Conservation (phyloP, 1,284 basidiomycete genomes). For the Fomitopsis pinicola region DNA sequence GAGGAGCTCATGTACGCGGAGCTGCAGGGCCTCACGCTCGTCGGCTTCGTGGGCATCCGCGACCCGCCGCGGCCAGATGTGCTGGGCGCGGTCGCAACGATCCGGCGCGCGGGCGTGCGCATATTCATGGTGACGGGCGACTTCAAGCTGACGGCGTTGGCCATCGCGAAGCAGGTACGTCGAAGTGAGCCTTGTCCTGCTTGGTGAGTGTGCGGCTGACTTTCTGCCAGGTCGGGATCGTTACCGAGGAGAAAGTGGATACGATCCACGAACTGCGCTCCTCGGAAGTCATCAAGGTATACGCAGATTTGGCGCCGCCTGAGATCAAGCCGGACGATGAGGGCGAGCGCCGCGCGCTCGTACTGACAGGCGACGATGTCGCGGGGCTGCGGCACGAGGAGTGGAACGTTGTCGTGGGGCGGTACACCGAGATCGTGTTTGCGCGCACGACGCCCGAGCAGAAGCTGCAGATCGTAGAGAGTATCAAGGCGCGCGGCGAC, state of each 20-base stretch:
- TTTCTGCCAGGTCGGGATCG: constrained; percentile 58
- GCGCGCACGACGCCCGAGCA: constrained; percentile 72
- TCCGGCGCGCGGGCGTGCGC: constrained; percentile 56
- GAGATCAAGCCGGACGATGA: constrained; percentile 23
- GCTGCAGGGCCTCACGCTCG: constrained; percentile 45
- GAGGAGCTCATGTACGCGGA: constrained; percentile 35
- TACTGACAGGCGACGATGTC: constrained; percentile 50
- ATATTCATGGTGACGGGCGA: constrained; percentile 74
- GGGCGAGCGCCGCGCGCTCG: constrained; percentile 33
- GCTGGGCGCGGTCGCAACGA: constrained; percentile 43
- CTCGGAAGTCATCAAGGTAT: constrained; percentile 10
- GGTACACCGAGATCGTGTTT: constrained; percentile 69
- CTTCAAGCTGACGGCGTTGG: constrained; percentile 48
- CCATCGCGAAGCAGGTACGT: constrained; percentile 52
- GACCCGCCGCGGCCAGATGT: constrained; percentile 64
- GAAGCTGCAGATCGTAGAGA: constrained; percentile 67
- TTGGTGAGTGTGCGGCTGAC: constrained; percentile 17
- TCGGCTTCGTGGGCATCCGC: constrained; percentile 61
- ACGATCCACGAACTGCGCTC: constrained; percentile 33
- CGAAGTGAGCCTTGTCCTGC: constrained; percentile 13
- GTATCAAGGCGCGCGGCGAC: constrained; percentile 45
- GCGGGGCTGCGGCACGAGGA: constrained; percentile 41
- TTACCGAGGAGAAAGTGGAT: constrained; percentile 44
- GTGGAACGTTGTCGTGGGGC: constrained; percentile 40
- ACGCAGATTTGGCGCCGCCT: constrained; percentile 18